A percentile compares a stretch with the other conserved stretches of the same genome.
Evolutionary conservation across 768 basidiomycete species (phyloP).

Genomic region (Rhodosporidiobolus odoratus): DNA sequence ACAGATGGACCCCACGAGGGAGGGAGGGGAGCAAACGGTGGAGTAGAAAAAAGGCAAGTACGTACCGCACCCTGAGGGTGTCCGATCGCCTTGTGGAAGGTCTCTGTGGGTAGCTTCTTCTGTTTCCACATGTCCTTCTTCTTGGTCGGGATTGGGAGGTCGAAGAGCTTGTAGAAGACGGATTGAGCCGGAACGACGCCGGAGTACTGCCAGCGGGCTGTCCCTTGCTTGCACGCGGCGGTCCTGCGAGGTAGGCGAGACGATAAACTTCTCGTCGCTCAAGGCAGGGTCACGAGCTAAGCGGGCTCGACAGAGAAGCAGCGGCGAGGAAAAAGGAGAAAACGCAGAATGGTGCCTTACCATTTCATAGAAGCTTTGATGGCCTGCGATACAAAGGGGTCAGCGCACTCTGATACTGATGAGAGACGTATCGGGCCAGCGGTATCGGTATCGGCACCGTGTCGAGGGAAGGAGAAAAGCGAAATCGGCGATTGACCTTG

Average conservation of each 20-base stretch:
- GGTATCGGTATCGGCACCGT: too few relatives aligned
- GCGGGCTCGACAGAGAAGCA: neutral
- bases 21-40: neutral
- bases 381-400: neutral
- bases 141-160: neutral
- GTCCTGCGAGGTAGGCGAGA: neutral
- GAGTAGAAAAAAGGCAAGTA: neutral
- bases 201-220: neutral
- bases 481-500: neutral
- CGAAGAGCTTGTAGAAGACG: conserved; percentile 9
- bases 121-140: neutral
- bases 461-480: neutral
- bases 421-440: neutral
- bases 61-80: neutral
- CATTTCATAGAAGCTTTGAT: conserved; percentile 3
- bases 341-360: neutral
- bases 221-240: neutral
- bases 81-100: neutral
- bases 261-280: too few relatives aligned
- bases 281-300: too few relatives aligned
- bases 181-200: neutral
- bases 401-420: neutral
- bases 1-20: too few relatives aligned
- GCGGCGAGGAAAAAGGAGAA: neutral
- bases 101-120: neutral